Conservation (phyloP, 495 filamentous ascomycete species). For the Aspergillus cavernicola region DNA sequence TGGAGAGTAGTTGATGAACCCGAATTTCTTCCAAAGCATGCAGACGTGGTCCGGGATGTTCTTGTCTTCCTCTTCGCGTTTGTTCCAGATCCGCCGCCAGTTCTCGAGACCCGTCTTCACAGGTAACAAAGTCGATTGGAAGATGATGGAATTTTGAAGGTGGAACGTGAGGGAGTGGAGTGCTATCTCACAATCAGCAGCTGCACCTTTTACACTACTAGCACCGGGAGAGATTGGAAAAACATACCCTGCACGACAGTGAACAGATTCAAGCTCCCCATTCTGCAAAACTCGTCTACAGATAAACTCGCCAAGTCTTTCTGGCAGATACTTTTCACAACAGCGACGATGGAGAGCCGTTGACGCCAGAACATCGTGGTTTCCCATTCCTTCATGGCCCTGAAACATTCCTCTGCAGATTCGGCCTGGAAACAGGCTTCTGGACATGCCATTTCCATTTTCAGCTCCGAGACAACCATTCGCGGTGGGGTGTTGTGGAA, state of each 20-base stretch:
- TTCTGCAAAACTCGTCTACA: slow-evolving; percentile 14
- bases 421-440: background rate
- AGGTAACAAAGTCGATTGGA: slow-evolving; percentile 24
- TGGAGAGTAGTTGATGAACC: slow-evolving; percentile 23
- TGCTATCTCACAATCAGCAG: slow-evolving; percentile 8
- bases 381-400: slow-evolving; percentile 15
- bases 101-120: slow-evolving; percentile 27
- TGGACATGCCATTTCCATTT: background rate
- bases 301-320: slow-evolving; percentile 11
- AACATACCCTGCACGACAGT: slow-evolving; percentile 25
- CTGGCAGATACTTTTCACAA: slow-evolving; percentile 23
- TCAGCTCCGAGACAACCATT: background rate
- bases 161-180: slow-evolving; percentile 30
- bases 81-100: slow-evolving; percentile 26
- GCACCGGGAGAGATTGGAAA: too few species aligned
- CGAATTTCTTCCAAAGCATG: slow-evolving; percentile 28
- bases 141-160: slow-evolving; percentile 28
- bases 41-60: slow-evolving; percentile 16
- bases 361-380: slow-evolving; percentile 18
- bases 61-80: slow-evolving; percentile 21
- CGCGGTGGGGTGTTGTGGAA: background rate
- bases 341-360: slow-evolving; percentile 19
- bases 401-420: slow-evolving; percentile 17
- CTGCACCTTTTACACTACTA: too few species aligned
- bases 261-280: slow-evolving; percentile 28